phyloP scores from a whole-genome alignment of 164 flowering plant species.

The Magnolia sinica region DNA sequence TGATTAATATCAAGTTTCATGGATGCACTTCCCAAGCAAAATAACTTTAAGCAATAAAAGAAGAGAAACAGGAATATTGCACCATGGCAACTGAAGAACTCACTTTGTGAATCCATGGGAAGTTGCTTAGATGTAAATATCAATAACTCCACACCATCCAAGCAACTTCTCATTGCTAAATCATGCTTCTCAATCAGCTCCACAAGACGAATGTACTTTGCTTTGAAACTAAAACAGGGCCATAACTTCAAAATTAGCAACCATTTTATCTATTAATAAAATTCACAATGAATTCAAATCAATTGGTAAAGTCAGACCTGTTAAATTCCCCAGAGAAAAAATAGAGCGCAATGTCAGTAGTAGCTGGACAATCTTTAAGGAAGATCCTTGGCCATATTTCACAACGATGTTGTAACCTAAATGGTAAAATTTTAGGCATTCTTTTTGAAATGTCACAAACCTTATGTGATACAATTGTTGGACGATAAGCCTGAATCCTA shows the following conservation, averaged over 20 bases:
- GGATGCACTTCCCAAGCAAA: too few relatives aligned
- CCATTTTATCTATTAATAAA: background rate
- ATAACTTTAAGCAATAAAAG: background rate
- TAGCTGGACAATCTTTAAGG: conserved; percentile 14
- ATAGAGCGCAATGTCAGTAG: conserved; percentile 26
- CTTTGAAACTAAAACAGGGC: conserved; percentile 11
- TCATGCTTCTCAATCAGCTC: conserved; percentile 18
- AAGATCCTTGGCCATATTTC: conserved; percentile 22
- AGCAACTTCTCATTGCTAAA: conserved; percentile 20
- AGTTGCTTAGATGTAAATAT: conserved; percentile 30
- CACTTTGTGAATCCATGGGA: conserved; percentile 23
- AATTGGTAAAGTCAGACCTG: conserved; percentile 19
- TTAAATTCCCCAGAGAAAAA: conserved; percentile 15
- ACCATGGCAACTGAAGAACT: conserved; percentile 8
- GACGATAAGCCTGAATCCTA: conserved; percentile 27
- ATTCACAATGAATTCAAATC: background rate
- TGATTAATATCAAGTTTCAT: too few relatives aligned
- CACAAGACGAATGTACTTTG: conserved; percentile 17
- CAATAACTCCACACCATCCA: conserved; percentile 22
- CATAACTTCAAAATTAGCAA: background rate
- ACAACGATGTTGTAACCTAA: conserved; percentile 17
- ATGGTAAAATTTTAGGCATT: conserved; percentile 16
- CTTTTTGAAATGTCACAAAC: conserved; percentile 21
- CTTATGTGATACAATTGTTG: conserved; percentile 17
- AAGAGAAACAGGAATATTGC: background rate